Percentiles rank a stretch among this genome's conserved stretches.
These are phyloP conservation scores for Bigelowiella natans DNA, from an alignment of 78 protist species.

Conservation along the genomic window DNA sequence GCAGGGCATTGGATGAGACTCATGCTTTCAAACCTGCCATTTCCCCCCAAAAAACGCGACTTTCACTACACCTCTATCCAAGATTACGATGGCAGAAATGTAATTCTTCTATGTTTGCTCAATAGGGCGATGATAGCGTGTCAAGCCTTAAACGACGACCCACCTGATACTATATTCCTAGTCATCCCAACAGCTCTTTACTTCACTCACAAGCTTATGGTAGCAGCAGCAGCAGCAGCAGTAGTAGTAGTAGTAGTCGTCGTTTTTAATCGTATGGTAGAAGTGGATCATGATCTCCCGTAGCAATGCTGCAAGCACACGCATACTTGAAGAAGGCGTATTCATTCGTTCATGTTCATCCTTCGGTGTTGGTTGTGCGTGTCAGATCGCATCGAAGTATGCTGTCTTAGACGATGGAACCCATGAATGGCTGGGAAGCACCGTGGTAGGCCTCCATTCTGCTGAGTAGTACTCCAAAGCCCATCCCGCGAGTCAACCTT, in stretches of 20 bases:
- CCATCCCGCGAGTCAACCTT: no score
- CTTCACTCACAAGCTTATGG: neutral
- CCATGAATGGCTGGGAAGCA: neutral
- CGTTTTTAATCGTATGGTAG: no score
- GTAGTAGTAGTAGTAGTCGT: neutral
- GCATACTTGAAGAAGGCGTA: neutral
- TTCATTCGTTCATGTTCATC: neutral
- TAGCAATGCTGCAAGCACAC: no score
- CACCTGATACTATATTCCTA: neutral
- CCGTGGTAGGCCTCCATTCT: no score
- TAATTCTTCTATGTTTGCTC: neutral
- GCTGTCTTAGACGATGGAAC: neutral
- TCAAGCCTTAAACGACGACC: neutral
- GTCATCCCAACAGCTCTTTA: neutral
- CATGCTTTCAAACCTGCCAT: neutral
- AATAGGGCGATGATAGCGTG: neutral
- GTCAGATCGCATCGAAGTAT: neutral
- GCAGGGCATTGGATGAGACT: neutral
- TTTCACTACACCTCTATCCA: no score
- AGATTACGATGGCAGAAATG: neutral
- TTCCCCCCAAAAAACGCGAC: neutral
- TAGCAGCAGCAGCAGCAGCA: neutral
- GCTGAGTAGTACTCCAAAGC: no score
- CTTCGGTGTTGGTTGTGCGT: no score
- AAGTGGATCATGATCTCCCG: no score